Evolutionary conservation across 768 basidiomycete species (phyloP).

Genomic region (Podaxis pistillaris): DNA sequence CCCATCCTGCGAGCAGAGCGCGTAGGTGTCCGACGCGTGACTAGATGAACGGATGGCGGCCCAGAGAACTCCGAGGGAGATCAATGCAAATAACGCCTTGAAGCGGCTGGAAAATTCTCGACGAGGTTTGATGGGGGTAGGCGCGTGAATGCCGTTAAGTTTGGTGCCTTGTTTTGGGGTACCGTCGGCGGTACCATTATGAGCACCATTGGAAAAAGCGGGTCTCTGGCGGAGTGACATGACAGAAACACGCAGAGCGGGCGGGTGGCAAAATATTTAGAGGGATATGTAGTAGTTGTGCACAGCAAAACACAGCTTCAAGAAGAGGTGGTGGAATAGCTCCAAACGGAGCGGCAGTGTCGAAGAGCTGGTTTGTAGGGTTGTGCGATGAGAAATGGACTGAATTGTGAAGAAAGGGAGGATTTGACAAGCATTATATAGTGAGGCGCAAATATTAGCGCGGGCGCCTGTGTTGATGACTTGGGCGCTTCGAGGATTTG

Average conservation of each 20-base stretch:
- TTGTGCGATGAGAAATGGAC: background rate
- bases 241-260: background rate
- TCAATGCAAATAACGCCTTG: background rate
- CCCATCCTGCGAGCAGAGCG: constrained; percentile 57
- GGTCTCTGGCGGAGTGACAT: background rate
- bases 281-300: background rate
- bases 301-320: background rate
- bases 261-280: background rate
- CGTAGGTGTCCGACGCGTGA: constrained; percentile 36
- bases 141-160: background rate
- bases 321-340: background rate
- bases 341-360: background rate
- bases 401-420: background rate
- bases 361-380: background rate
- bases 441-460: background rate
- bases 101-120: background rate
- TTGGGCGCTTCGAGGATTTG: too few relatives aligned
- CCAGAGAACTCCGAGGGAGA: background rate
- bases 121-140: background rate
- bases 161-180: background rate
- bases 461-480: background rate
- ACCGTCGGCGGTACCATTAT: background rate
- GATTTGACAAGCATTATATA: background rate
- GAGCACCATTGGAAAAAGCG: background rate
- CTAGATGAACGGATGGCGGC: background rate